phyloP scores from a whole-genome alignment of 2,329 filamentous ascomycete genomes.

The Ophiostoma quercus region DNA sequence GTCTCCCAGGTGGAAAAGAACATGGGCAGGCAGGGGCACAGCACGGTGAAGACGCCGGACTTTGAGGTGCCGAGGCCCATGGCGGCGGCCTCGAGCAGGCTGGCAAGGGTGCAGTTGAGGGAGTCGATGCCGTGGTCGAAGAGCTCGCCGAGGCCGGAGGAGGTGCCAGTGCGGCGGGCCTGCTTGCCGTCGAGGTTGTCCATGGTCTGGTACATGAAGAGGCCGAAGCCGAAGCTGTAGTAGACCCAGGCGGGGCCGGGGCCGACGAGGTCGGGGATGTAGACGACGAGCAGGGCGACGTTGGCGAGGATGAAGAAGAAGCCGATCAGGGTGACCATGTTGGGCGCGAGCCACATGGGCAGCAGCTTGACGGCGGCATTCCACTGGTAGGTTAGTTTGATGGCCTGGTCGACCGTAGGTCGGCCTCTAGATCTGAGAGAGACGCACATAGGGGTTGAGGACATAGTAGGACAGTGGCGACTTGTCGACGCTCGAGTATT shows the following conservation, averaged over 20 bases:
- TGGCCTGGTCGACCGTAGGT: too few species aligned
- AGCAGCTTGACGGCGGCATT: slow-evolving; percentile 89
- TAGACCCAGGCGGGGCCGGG: slow-evolving; percentile 89
- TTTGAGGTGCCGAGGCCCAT: slow-evolving; percentile 84
- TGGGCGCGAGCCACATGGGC: slow-evolving; percentile 93
- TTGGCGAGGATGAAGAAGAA: slow-evolving; percentile 93
- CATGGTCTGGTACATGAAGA: slow-evolving; percentile 99
- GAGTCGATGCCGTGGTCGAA: slow-evolving; percentile 99
- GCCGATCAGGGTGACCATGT: slow-evolving; percentile 92
- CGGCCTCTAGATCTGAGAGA: too few species aligned
- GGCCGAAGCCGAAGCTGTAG: slow-evolving; percentile 88
- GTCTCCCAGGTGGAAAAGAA: slow-evolving; percentile 99
- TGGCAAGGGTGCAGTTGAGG: slow-evolving; percentile 91
- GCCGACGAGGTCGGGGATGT: slow-evolving; percentile 84
- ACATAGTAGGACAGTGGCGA: slow-evolving; percentile 91
- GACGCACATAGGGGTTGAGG: slow-evolving; percentile 84
- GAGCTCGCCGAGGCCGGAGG: slow-evolving; percentile 87
- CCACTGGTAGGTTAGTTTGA: slow-evolving; percentile 62
- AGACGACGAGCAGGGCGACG: slow-evolving; percentile 65
- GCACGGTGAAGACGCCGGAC: slow-evolving; percentile 82
- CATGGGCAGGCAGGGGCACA: slow-evolving; percentile 92
- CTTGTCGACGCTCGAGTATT: slow-evolving; percentile 96
- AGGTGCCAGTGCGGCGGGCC: slow-evolving; percentile 88
- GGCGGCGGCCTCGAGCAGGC: slow-evolving; percentile 82
- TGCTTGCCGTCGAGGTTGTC: slow-evolving; percentile 99